A percentile compares a stretch with the other conserved stretches of the same genome.
phyloP scores from a whole-genome alignment of 768 basidiomycete species.

The Pleurotus tuber-regium region DNA sequence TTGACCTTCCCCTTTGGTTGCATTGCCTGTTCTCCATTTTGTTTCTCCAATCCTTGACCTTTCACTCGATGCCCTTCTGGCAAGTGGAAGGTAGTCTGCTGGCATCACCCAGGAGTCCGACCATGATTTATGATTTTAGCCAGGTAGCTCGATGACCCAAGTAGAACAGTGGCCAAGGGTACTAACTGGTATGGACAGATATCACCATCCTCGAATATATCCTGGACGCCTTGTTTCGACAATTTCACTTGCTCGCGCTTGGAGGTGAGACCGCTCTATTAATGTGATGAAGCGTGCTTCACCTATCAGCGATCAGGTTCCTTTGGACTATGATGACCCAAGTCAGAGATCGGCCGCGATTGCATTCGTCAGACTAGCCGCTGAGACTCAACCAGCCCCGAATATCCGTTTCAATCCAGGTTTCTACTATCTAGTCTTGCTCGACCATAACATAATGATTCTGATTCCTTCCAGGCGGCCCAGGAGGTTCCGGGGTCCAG shows the following conservation, averaged over 20 bases:
- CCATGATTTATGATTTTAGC: too few relatives aligned
- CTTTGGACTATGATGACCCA: constrained; percentile 41
- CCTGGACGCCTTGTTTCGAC: neutral
- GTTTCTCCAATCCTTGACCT: too few relatives aligned
- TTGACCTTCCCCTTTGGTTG: too few relatives aligned
- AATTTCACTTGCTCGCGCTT: neutral
- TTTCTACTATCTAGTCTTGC: neutral
- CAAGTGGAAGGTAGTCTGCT: too few relatives aligned
- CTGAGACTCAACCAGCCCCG: constrained; percentile 14
- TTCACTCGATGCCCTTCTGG: too few relatives aligned
- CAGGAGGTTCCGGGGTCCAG: constrained; percentile 41
- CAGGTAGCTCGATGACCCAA: too few relatives aligned
- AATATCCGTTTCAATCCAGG: neutral
- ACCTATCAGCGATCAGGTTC: constrained; percentile 29
- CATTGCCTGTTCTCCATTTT: too few relatives aligned
- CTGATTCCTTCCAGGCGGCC: constrained; percentile 43
- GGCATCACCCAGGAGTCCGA: too few relatives aligned
- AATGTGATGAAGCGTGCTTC: neutral
- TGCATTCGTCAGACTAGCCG: constrained; percentile 37
- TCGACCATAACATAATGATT: constrained; percentile 23
- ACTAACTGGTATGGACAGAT: too few relatives aligned
- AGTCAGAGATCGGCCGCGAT: constrained; percentile 33
- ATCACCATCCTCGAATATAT: neutral
- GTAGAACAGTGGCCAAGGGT: too few relatives aligned
- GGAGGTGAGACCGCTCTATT: neutral